phyloP scores from a whole-genome alignment of 2,329 filamentous ascomycete species.

The Cladosporium velox region DNA sequence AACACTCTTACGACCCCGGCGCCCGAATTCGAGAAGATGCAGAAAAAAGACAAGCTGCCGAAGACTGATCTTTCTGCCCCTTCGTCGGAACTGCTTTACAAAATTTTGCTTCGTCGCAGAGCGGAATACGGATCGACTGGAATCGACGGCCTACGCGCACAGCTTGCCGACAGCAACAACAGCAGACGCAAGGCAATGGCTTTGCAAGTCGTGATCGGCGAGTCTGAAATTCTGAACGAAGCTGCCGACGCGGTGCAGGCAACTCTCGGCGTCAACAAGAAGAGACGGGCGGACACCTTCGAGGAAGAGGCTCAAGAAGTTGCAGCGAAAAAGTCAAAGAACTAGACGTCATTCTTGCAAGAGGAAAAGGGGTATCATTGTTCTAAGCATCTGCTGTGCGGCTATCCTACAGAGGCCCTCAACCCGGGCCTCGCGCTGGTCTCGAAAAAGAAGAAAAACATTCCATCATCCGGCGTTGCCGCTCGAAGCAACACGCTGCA shows the following conservation, averaged over 20 bases:
- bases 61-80: constrained; percentile 39
- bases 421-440: constrained; percentile 12
- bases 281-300: constrained; percentile 11
- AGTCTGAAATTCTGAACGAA: constrained; percentile 67
- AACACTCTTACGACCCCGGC: constrained; percentile 47
- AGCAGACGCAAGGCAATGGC: constrained; percentile 54
- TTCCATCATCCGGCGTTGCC: constrained; percentile 17
- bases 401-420: constrained; percentile 27
- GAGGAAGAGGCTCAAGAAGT: constrained; percentile 37
- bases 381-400: constrained; percentile 30
- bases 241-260: constrained; percentile 39
- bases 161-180: constrained; percentile 5
- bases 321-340: constrained; percentile 23
- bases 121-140: constrained; percentile 33
- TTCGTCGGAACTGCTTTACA: constrained; percentile 45
- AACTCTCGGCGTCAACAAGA: constrained; percentile 29
- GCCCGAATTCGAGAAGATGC: constrained; percentile 45
- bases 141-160: not conserved
- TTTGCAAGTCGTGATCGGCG: constrained; percentile 66
- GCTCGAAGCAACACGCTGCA: constrained; percentile 16
- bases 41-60: constrained; percentile 46
- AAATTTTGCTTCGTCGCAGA: constrained; percentile 35
- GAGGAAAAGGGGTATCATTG: constrained; percentile 24
- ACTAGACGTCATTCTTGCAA: constrained; percentile 18
- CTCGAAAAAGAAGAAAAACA: not conserved